Percentiles rank a stretch among this genome's conserved stretches.
These are phyloP conservation scores for Coemansia sp. DNA, from an alignment of 192 early-diverging fungal genomes.

Conservation along the genomic window DNA sequence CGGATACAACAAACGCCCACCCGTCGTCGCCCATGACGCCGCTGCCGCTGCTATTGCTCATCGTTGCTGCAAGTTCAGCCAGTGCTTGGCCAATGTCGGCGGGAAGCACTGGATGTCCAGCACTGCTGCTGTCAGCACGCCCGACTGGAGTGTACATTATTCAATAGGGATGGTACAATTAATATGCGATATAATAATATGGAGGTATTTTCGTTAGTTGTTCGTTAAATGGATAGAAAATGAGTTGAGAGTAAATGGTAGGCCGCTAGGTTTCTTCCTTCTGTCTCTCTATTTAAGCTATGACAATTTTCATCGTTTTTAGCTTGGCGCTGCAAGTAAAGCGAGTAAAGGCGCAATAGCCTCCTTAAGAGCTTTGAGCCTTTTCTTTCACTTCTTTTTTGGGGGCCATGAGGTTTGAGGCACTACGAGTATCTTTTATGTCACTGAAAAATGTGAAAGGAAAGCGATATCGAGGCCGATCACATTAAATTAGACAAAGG, in stretches of 20 bases:
- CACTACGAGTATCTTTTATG: background rate
- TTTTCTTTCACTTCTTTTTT: background rate
- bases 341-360: background rate
- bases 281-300: background rate
- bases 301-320: background rate
- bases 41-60: background rate
- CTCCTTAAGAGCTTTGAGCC: background rate
- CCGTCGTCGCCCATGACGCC: conserved; percentile 5
- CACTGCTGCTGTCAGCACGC: background rate
- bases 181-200: background rate
- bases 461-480: background rate
- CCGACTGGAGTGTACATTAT: background rate
- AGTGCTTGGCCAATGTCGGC: background rate
- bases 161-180: background rate
- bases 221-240: background rate
- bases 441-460: background rate
- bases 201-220: background rate
- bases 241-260: background rate
- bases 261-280: background rate
- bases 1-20: conserved; percentile 37
- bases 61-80: background rate
- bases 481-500: background rate
- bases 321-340: background rate
- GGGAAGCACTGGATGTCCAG: background rate
- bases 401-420: background rate